phyloP scores from a whole-genome alignment of 768 basidiomycete species.

The Pisolithus albus region DNA sequence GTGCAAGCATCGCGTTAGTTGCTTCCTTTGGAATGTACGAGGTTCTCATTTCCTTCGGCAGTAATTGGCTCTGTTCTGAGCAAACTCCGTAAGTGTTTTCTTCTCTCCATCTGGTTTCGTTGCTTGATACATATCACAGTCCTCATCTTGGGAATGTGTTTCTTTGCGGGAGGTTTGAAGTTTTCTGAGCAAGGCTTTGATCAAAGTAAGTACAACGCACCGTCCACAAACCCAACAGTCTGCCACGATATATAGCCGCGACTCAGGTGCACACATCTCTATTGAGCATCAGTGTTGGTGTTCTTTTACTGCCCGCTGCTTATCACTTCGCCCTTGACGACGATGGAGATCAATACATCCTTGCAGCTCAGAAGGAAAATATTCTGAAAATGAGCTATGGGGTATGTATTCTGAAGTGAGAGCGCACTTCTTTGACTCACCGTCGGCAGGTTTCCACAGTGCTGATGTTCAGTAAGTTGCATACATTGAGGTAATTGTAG shows the following conservation, averaged over 20 bases:
- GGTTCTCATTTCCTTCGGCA: slow-evolving; percentile 21
- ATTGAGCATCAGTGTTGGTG: slow-evolving; percentile 73
- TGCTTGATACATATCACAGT: slow-evolving; percentile 34
- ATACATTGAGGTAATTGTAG: neutral
- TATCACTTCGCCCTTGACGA: slow-evolving; percentile 54
- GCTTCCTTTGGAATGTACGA: neutral
- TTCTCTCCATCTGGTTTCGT: neutral
- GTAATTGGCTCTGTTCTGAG: slow-evolving; percentile 82
- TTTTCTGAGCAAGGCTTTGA: slow-evolving; percentile 80
- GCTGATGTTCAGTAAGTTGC: slow-evolving; percentile 42
- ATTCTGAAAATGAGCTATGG: slow-evolving; percentile 49
- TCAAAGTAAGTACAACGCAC: slow-evolving; percentile 41
- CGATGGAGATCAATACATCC: slow-evolving; percentile 14
- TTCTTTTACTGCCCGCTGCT: slow-evolving; percentile 70
- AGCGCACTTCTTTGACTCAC: neutral
- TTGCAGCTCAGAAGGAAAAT: slow-evolving; percentile 30
- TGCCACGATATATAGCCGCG: slow-evolving; percentile 32
- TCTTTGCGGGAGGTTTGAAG: slow-evolving; percentile 75
- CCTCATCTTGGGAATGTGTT: slow-evolving; percentile 84
- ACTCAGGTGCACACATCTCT: slow-evolving; percentile 72
- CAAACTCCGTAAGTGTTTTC: slow-evolving; percentile 49
- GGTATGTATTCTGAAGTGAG: slow-evolving; percentile 26
- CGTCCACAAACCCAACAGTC: neutral
- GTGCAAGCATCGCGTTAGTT: slow-evolving; percentile 73
- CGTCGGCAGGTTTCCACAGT: slow-evolving; percentile 41